Evolutionary conservation across 805 yeast genomes (phyloP), one percentile per base, ranked within the genome.

Genomic region (Cyberlindnera mississippiensis): DNA sequence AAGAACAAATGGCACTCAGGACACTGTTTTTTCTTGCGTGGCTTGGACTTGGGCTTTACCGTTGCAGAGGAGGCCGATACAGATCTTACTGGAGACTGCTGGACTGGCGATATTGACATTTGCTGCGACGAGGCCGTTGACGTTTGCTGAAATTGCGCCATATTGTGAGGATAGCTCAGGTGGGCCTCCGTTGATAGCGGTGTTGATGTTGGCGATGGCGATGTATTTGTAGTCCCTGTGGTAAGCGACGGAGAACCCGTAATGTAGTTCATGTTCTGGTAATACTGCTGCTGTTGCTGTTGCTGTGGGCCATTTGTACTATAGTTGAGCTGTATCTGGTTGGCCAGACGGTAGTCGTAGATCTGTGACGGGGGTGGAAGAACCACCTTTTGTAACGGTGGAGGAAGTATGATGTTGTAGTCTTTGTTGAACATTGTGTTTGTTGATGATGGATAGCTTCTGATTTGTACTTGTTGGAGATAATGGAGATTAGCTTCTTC

Each of bases 21-120:
- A 56, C 93, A 84, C 62, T 80, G 82, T 59, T 80, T 73, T 71
- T 80, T 82, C 62, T 75, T 77, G 41, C 87, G 67, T 19, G 77
- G 77, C 41, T 63, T 65, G 44, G 68, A 35, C 41, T 35, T 41
- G 15, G 40, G 13, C 26, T 32, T 28, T 6, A 49, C 9, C 8
- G 24, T 20, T 6, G 24, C n/a, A n/a, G n/a, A n/a, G n/a, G n/a
- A n/a, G n/a, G n/a, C n/a, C n/a, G n/a, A n/a, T n/a, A n/a, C n/a
- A n/a, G n/a, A n/a, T n/a, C n/a, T n/a, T n/a, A n/a, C n/a, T n/a
- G n/a, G n/a, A n/a, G n/a, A n/a, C n/a, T n/a, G n/a, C n/a, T n/a
- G n/a, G n/a, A n/a, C n/a, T n/a, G n/a, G n/a, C n/a, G n/a, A n/a
- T n/a, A n/a, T n/a, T n/a, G n/a, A n/a, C n/a, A n/a, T n/a, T n/a